Evolutionary conservation across 2,329 filamentous ascomycete species (phyloP), one percentile per base, ranked within the genome.

Genomic region (Harringtonia aguacate): DNA sequence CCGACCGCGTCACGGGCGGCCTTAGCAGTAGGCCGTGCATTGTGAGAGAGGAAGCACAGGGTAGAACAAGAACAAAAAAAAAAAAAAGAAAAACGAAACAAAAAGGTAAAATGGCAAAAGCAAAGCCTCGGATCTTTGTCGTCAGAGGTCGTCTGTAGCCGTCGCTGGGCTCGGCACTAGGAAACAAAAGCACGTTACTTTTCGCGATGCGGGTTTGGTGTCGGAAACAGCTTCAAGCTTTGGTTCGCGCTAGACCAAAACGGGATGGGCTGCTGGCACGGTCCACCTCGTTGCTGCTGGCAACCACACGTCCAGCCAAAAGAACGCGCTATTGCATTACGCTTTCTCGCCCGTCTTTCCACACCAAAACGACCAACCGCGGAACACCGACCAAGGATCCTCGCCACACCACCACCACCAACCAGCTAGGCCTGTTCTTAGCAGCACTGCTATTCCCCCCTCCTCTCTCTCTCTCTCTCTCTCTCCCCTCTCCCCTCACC

Each of bases 11-110:
- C 45, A 33, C 4, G 12, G 37, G 42, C 38, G 29, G 42, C 41
- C 45, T 27, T 45, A 40, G n/a, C 28, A 45, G 41, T 7, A 39
- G 34, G 36, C 46, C 43, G 30, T 37, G 46, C 50, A 52, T 52
- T 8, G n/a, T 46, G 36, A 24, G 8, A 14, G 27, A 34, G 17
- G 17, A 18, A 20, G 21, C 20, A 15, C 3, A 33, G 17, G 34
- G n/a, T n/a, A n/a, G n/a, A n/a, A n/a, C n/a, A n/a, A n/a, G n/a
- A n/a, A n/a, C n/a, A n/a, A n/a, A n/a, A n/a, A n/a, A n/a, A n/a
- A n/a, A n/a, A n/a, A n/a, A n/a, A n/a, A n/a, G n/a, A n/a, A n/a
- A n/a, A n/a, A n/a, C n/a, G n/a, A n/a, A n/a, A n/a, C n/a, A n/a
- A n/a, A n/a, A n/a, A n/a, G n/a, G n/a, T n/a, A n/a, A n/a, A n/a